Evolutionary conservation across 2,329 filamentous ascomycete genomes (phyloP).

Genomic region (Trichophyton mentagrophytes): DNA sequence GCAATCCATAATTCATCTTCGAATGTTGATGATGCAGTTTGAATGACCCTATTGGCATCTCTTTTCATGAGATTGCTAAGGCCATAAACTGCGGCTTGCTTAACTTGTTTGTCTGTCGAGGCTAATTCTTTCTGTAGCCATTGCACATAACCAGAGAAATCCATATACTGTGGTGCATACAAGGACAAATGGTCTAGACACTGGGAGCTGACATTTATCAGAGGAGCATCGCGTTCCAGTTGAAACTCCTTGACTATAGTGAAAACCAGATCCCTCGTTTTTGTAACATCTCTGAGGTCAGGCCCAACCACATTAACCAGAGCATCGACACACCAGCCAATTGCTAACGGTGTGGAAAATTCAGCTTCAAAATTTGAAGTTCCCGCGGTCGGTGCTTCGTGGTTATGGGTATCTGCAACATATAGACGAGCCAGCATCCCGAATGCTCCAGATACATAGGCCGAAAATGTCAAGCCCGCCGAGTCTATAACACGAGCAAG

Average conservation of each 20-base stretch:
- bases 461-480: conserved; percentile 80
- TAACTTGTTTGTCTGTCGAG: conserved; percentile 54
- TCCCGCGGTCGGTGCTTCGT: conserved; percentile 63
- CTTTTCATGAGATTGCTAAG: conserved; percentile 92
- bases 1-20: conserved; percentile 89
- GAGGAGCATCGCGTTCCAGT: conserved; percentile 54
- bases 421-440: conserved; percentile 93
- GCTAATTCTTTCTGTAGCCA: conserved; percentile 65
- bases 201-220: conserved; percentile 63
- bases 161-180: conserved; percentile 78
- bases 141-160: conserved; percentile 72
- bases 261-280: conserved; percentile 83
- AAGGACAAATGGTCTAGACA: conserved; percentile 86
- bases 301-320: conserved; percentile 92
- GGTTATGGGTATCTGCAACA: conserved; percentile 78
- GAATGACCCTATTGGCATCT: conserved; percentile 69
- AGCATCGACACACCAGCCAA: conserved; percentile 84
- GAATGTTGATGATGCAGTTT: conserved; percentile 60
- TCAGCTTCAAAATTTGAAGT: conserved; percentile 87
- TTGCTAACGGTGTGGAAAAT: conserved; percentile 64
- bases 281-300: conserved; percentile 82
- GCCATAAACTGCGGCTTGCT: conserved; percentile 72
- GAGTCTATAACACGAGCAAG: conserved; percentile 78
- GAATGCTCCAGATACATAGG: conserved; percentile 77
- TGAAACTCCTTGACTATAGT: conserved; percentile 75